These are phyloP conservation scores for Globisporangium apiculatum DNA, from an alignment of 352 stramenopile species.

Conservation along the genomic window DNA sequence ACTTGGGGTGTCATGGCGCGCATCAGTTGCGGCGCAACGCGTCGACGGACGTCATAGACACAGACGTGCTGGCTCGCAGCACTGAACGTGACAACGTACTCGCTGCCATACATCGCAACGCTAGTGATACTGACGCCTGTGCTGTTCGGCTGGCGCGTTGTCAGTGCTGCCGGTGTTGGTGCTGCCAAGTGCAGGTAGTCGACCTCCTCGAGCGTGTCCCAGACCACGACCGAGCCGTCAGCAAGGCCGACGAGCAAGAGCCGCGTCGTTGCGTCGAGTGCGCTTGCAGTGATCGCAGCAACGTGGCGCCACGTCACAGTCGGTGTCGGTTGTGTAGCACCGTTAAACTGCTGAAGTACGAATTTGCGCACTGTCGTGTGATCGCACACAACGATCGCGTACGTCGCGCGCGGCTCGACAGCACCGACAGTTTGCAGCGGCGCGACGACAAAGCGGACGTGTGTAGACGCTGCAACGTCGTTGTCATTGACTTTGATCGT, in stretches of 20 bases:
- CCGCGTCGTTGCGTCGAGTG: slow-evolving; percentile 35
- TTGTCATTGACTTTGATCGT: slow-evolving; percentile 2
- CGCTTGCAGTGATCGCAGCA: slow-evolving; percentile 24
- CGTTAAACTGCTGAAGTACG: neutral
- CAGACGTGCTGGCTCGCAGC: slow-evolving; percentile 23
- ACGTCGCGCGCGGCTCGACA: slow-evolving; percentile 5
- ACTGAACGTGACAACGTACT: slow-evolving; percentile 32
- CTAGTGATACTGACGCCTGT: slow-evolving; percentile 3
- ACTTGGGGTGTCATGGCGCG: slow-evolving; percentile 22
- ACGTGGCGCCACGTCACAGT: slow-evolving; percentile 29
- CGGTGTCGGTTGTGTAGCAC: slow-evolving; percentile 5
- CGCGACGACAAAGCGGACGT: slow-evolving; percentile 6
- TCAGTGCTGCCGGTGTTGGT: neutral
- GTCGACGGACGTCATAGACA: slow-evolving; percentile 38
- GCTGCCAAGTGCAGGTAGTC: slow-evolving; percentile 28
- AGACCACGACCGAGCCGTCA: slow-evolving; percentile 40
- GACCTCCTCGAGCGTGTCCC: slow-evolving; percentile 40
- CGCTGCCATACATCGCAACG: slow-evolving; percentile 19
- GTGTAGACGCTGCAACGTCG: neutral
- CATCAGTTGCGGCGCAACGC: slow-evolving; percentile 16
- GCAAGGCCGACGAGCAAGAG: slow-evolving; percentile 38
- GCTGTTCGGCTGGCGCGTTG: neutral
- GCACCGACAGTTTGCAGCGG: neutral
- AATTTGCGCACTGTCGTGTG: slow-evolving; percentile 31
- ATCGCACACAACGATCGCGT: slow-evolving; percentile 29